Conservation (phyloP, 768 basidiomycete species). For the Amanita fuliginea region DNA sequence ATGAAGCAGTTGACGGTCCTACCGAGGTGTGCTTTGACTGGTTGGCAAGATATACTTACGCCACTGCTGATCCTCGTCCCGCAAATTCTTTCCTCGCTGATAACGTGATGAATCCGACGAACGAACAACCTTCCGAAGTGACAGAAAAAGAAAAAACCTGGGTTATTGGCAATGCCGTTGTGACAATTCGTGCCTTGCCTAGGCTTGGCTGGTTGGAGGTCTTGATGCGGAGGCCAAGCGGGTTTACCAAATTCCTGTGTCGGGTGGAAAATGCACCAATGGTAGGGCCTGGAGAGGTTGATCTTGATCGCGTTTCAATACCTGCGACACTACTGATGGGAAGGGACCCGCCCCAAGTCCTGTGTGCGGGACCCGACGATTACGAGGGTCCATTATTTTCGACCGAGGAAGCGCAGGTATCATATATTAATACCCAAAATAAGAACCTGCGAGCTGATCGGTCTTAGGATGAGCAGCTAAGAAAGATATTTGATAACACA, state of each 20-base stretch:
- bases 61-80: slow-evolving; percentile 86
- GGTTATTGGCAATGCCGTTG: slow-evolving; percentile 74
- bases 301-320: slow-evolving; percentile 64
- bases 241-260: slow-evolving; percentile 76
- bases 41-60: slow-evolving; percentile 91
- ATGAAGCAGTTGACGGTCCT: slow-evolving; percentile 67
- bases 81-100: slow-evolving; percentile 70
- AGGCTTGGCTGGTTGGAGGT: slow-evolving; percentile 86
- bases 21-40: slow-evolving; percentile 98
- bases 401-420: slow-evolving; percentile 9
- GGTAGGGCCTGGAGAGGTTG: slow-evolving; percentile 74
- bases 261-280: slow-evolving; percentile 84
- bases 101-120: slow-evolving; percentile 55
- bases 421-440: slow-evolving; percentile 9
- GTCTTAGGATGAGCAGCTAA: slow-evolving; percentile 18
- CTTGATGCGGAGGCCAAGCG: slow-evolving; percentile 76
- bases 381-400: slow-evolving; percentile 10
- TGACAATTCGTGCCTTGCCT: slow-evolving; percentile 68
- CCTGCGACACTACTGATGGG: slow-evolving; percentile 70
- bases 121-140: slow-evolving; percentile 22
- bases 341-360: slow-evolving; percentile 29
- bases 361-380: slow-evolving; percentile 16
- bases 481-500: slow-evolving; percentile 12
- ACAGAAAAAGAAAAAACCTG: slow-evolving; percentile 61
- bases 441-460: background rate